A percentile compares a stretch with the other conserved stretches of the same genome.
Conservation (phyloP, 495 filamentous ascomycete species). For the Trichoderma erinaceum region DNA sequence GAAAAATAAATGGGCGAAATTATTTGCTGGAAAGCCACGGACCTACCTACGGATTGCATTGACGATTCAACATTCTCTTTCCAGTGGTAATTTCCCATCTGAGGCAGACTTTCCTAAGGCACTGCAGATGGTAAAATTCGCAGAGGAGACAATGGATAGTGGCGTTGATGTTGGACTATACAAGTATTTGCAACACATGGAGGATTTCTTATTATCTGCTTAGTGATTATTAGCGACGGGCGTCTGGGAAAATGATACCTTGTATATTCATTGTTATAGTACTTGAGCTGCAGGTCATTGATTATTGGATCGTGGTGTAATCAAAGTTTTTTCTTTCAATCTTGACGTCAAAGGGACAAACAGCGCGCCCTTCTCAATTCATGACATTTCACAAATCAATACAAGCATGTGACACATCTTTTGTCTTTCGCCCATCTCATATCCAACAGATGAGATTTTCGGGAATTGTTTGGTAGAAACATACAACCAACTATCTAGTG, state of each 20-base stretch:
- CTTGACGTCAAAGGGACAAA: too few relatives aligned
- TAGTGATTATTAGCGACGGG: not conserved
- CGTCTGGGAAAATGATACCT: too few relatives aligned
- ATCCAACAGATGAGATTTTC: too few relatives aligned
- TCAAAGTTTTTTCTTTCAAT: too few relatives aligned
- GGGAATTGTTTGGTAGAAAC: not conserved
- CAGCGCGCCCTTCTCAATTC: too few relatives aligned
- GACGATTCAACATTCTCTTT: slow-evolving; percentile 6
- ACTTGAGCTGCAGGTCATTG: too few relatives aligned
- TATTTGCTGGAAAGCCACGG: not conserved
- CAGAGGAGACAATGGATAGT: slow-evolving; percentile 7
- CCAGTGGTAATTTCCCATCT: not conserved
- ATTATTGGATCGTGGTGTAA: too few relatives aligned
- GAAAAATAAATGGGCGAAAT: not conserved
- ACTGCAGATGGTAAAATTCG: not conserved
- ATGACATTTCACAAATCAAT: too few relatives aligned
- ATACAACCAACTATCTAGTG: not conserved
- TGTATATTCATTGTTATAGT: too few relatives aligned
- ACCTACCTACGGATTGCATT: not conserved
- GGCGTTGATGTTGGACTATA: not conserved
- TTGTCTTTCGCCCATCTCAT: too few relatives aligned
- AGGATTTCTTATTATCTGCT: not conserved
- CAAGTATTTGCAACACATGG: slow-evolving; percentile 7
- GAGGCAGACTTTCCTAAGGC: slow-evolving; percentile 7
- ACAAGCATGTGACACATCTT: too few relatives aligned